Conservation (phyloP, 306 rosid species). For the Luffa acutangula region DNA sequence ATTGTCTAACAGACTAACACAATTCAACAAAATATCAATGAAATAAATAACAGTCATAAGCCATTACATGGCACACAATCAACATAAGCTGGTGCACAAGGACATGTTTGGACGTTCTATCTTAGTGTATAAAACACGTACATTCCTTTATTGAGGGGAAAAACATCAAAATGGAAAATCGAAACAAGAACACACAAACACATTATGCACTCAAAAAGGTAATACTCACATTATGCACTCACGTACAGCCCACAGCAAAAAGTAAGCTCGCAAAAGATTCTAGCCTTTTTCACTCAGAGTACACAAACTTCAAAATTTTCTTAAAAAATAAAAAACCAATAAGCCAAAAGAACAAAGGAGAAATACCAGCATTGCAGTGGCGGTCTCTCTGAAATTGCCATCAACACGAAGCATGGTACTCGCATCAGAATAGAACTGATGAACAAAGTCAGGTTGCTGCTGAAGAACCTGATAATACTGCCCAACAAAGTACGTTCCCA, state of each 20-base stretch:
- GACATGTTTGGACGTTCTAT: not conserved
- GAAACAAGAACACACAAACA: not conserved
- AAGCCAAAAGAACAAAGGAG: not conserved
- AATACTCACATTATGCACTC: not conserved
- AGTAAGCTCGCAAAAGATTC: not conserved
- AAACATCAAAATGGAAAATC: not conserved
- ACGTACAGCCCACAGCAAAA: not conserved
- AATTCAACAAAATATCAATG: not conserved
- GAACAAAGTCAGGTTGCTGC: conserved; percentile 73
- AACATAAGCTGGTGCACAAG: not conserved
- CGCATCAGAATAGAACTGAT: conserved; percentile 88
- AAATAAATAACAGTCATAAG: not conserved
- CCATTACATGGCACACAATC: not conserved
- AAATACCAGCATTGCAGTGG: conserved; percentile 75
- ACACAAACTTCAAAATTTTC: not conserved
- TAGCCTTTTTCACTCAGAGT: not conserved
- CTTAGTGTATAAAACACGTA: not conserved
- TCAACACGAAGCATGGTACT: conserved; percentile 87
- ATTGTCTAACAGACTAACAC: not conserved
- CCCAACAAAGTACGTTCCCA: conserved; percentile 92
- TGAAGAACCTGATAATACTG: conserved; percentile 94
- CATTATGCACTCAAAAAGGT: not conserved
- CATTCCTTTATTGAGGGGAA: not conserved
- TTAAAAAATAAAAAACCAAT: not conserved
- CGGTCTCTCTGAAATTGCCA: conserved; percentile 57